Evolutionary conservation across 2,329 filamentous ascomycete species (phyloP).

Genomic region (Fusarium poae): DNA sequence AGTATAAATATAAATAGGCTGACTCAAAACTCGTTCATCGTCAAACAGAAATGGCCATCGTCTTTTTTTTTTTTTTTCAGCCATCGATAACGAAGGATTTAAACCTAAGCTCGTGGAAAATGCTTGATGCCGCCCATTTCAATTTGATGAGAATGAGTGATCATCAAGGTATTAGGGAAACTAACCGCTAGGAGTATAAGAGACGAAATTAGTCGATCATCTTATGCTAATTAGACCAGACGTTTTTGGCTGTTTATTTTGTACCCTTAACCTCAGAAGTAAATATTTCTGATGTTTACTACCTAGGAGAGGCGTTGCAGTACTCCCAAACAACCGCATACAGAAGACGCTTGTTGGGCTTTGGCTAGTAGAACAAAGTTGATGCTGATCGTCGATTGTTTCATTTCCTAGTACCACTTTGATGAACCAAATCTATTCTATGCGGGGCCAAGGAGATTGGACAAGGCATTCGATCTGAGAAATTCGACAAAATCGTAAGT

Average conservation of each 20-base stretch:
- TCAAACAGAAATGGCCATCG: not conserved
- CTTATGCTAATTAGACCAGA: no score
- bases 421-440: not conserved
- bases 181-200: no score
- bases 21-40: not conserved
- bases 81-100: not conserved
- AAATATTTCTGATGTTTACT: no score
- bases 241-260: no score
- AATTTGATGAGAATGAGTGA: not conserved
- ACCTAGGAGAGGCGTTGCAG: no score
- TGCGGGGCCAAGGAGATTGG: constrained; percentile 11
- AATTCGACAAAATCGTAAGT: not conserved
- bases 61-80: not conserved
- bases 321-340: not conserved
- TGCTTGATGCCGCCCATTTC: not conserved
- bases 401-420: constrained; percentile 12
- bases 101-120: not conserved
- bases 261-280: no score
- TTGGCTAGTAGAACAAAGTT: constrained; percentile 2
- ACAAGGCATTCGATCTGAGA: constrained; percentile 9
- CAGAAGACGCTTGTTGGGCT: not conserved
- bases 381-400: constrained; percentile 13
- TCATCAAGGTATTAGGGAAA: no score
- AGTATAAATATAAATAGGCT: not conserved
- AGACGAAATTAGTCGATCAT: no score